phyloP scores from a whole-genome alignment of 1,284 basidiomycete species.

The Tilletia indica region DNA sequence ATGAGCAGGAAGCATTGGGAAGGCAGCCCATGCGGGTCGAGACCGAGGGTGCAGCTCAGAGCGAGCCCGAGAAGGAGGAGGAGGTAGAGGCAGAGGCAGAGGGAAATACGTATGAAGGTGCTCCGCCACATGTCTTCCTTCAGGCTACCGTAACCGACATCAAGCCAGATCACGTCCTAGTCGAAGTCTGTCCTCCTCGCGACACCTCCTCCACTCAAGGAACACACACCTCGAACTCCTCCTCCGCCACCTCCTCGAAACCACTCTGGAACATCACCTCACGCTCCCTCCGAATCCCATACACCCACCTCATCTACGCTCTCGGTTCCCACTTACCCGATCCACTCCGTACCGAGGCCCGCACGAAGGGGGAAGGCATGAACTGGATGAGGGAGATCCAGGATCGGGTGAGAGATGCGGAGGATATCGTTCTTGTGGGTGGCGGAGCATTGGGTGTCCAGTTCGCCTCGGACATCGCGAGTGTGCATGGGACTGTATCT shows the following conservation, averaged over 20 bases:
- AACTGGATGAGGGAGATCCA: conserved; percentile 48
- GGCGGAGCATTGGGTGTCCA: conserved; percentile 55
- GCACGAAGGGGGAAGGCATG: conserved; percentile 44
- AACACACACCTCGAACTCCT: background rate
- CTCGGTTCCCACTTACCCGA: conserved; percentile 54
- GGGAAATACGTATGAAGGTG: conserved; percentile 26
- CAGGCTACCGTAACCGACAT: conserved; percentile 49
- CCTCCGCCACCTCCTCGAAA: too few relatives aligned
- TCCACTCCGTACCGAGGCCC: conserved; percentile 48
- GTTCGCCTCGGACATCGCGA: conserved; percentile 50
- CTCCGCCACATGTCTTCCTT: conserved; percentile 47
- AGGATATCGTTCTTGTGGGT: conserved; percentile 51
- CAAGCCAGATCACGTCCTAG: conserved; percentile 44
- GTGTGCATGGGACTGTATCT: conserved; percentile 26
- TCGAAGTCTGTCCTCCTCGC: conserved; percentile 18
- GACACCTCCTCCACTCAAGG: background rate
- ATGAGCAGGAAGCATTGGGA: background rate
- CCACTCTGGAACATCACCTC: conserved; percentile 50
- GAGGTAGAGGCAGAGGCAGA: background rate
- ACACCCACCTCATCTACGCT: conserved; percentile 53
- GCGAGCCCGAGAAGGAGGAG: background rate
- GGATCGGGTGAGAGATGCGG: conserved; percentile 35
- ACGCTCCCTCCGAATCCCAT: conserved; percentile 42
- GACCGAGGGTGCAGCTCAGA: background rate
- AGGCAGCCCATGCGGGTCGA: background rate